Evolutionary conservation across 139 green algal genomes (phyloP), one percentile per base, ranked within the genome.

Genomic region (Chlorella sp.): DNA sequence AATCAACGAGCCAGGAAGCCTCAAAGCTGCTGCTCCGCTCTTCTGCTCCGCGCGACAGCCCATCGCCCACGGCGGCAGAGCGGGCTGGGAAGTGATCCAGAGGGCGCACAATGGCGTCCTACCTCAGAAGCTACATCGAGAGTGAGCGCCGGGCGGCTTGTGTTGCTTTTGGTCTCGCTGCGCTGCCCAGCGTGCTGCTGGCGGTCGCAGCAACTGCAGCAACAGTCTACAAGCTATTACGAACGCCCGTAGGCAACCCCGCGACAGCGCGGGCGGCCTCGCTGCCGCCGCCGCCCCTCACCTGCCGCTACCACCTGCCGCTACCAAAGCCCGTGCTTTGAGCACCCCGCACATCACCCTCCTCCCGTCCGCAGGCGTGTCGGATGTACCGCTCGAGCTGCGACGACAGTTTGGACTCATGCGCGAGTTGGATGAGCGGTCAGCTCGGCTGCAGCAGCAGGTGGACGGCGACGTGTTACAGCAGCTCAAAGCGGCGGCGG

Each of bases 341-440:
- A 7, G 71, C 71, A 78, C 71, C 71, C 32, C 71, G 4, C 32
- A 19, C 71, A 57, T 34, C 71, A 22, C 5, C 87, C n/a, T n/a
- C 57, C 37, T 9, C 32, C 37, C 30, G 16, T n/a, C 40, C 83
- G 75, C 85, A 91, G 90, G 91, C 83, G 91, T 95, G 1, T 57
- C 91, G 0, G 93, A 96, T 22, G 86, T 97, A 40, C 95, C 95
- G 0, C 88, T 89, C 16, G 91, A 97, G 84, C 89, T 97, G 48
- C 60, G 91, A 21, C 92, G 95, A 12, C 84, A 89, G n/a, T 95
- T 97, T 66, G 87, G 85, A 34, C 88, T 95, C 3, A 94, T 97
- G 75, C 89, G 92, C 3, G 95, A 97, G 89, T 86, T 97, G 36
- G 95, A 97, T 66, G 91, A 95, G 68, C 89, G 91, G 19, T 86